Conservation (phyloP, 768 basidiomycete genomes). For the Brasilioporus rufonigricans region DNA sequence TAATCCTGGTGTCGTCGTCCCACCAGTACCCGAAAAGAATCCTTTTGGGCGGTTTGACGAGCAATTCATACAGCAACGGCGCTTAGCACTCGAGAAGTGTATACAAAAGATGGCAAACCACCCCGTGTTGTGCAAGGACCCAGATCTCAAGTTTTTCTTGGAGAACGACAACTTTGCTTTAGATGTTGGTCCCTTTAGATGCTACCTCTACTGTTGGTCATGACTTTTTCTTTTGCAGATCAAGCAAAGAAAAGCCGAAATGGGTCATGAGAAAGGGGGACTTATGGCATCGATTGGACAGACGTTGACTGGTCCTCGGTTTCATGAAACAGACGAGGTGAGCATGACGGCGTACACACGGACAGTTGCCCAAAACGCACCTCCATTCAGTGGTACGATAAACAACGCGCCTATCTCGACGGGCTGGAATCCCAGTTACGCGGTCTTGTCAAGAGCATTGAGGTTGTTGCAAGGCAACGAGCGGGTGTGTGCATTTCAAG, state of each 20-base stretch:
- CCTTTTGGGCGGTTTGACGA: slow-evolving; percentile 92
- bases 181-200: slow-evolving; percentile 58
- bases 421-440: slow-evolving; percentile 87
- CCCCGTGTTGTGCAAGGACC: slow-evolving; percentile 83
- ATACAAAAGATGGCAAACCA: slow-evolving; percentile 93
- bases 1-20: slow-evolving; percentile 96
- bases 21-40: slow-evolving; percentile 95
- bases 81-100: slow-evolving; percentile 83
- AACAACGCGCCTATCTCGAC: slow-evolving; percentile 81
- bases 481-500: slow-evolving; percentile 45
- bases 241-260: slow-evolving; percentile 80
- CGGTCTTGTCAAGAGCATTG: slow-evolving; percentile 82
- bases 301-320: slow-evolving; percentile 73
- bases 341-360: slow-evolving; percentile 4
- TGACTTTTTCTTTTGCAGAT: slow-evolving; percentile 48
- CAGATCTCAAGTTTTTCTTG: slow-evolving; percentile 85
- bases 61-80: slow-evolving; percentile 84
- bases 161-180: slow-evolving; percentile 90
- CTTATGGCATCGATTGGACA: slow-evolving; percentile 83
- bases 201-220: background rate
- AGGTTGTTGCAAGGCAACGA: slow-evolving; percentile 80
- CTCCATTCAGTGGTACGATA: slow-evolving; percentile 82
- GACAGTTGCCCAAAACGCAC: background rate
- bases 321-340: slow-evolving; percentile 87
- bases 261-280: slow-evolving; percentile 75